These are phyloP conservation scores for Wickerhamiella shivajii DNA, from an alignment of 805 yeast genomes.

Conservation along the genomic window DNA sequence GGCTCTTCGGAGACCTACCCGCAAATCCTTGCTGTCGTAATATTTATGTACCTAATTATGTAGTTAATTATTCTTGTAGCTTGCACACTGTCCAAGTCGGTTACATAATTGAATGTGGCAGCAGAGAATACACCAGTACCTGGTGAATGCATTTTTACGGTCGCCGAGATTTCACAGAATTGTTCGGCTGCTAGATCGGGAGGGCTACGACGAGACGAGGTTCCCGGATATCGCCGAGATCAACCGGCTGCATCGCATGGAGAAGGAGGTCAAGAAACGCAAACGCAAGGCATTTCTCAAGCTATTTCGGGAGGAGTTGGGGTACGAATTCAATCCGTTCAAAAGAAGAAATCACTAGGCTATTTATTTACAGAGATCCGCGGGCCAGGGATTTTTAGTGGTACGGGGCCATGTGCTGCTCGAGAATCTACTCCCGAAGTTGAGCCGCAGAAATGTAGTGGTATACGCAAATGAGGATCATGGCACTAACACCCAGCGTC, in stretches of 20 bases:
- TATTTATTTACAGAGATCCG: too few relatives aligned
- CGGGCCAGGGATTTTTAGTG: too few relatives aligned
- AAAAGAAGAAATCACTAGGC: too few relatives aligned
- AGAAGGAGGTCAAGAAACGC: constrained; percentile 8
- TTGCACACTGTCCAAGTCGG: background rate
- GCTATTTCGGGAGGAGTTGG: constrained; percentile 17
- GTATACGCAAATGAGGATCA: constrained; percentile 56
- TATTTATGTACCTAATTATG: background rate
- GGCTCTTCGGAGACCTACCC: constrained; percentile 43
- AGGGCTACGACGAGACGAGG: constrained; percentile 11
- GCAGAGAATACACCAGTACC: constrained; percentile 15
- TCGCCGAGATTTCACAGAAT: constrained; percentile 19
- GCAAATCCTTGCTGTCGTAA: constrained; percentile 23
- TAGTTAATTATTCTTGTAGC: background rate
- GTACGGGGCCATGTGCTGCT: too few relatives aligned
- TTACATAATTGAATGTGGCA: constrained; percentile 15
- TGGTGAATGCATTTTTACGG: constrained; percentile 15
- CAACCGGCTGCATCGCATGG: constrained; percentile 8
- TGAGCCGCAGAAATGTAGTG: constrained; percentile 45
- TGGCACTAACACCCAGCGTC: constrained; percentile 55
- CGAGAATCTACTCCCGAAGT: too few relatives aligned
- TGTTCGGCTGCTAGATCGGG: constrained; percentile 17
- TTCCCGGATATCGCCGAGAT: constrained; percentile 11
- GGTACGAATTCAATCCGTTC: constrained; percentile 13
- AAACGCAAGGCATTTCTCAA: constrained; percentile 14